Evolutionary conservation across 2,329 filamentous ascomycete species (phyloP), one percentile per base, ranked within the genome.

Genomic region (Calonectria pseudoreteaudii): DNA sequence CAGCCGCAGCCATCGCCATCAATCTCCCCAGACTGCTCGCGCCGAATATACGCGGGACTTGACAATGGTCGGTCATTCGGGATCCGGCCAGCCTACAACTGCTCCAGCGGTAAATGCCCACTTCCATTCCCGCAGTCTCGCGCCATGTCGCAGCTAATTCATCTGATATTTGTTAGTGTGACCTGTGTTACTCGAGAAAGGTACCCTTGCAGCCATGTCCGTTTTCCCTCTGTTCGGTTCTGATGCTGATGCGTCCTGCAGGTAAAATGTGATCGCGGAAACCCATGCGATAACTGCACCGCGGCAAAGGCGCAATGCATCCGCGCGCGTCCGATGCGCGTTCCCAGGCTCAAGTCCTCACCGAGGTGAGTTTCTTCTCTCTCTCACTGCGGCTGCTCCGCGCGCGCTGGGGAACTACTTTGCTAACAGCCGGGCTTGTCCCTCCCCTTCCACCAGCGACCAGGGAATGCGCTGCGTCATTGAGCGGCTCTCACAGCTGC

Each of bases 141-240:
- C 23, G 38, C 34, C 3, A 62, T 44, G 2, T 11, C 23, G 23
- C 14, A 11, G 20, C 34, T 62, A 18, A 60, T 30, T 60, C 6
- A 60, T 5, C 20, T 7, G n/a, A 41, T 41, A n/a, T 10, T n/a
- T 41, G 31, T 10, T n/a, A 62, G 56, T 62, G 56, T 9, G 56
- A 62, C 56, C 36, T 41, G 56, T 62, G 56, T 23, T 41, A 62
- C 18, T n/a, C 56, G 18, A 62, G 56, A 62, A 62, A 62, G 56
- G 56, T 62, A 41, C 13, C 13, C 23, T 5, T 23, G 26, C 44
- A 47, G 10, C 44, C 44, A 13, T 47, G 6, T 13, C 20, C 8
- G n/a, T 11, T n/a, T 23, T 13, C 34, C 13, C 1, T 16, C 6
- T 31, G 18, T 18, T 31, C 28, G 26, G 20, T 5, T 4, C 18